Evolutionary conservation across 1,284 basidiomycete genomes (phyloP), one percentile per base, ranked within the genome.

Genomic region (Malassezia pachydermatis): DNA sequence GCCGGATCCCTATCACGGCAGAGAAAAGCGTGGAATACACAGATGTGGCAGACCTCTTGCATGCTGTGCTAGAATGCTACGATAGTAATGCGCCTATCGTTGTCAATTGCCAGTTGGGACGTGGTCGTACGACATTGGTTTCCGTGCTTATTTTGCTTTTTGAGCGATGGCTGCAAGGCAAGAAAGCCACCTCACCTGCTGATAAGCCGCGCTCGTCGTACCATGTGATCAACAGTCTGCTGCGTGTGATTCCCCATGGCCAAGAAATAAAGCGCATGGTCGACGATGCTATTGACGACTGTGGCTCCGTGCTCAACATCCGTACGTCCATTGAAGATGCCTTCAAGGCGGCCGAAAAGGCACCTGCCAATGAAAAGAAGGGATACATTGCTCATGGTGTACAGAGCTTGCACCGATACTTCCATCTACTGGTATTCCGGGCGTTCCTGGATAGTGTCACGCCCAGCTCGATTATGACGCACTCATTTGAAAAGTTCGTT

Each of bases 101-200:
- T 20, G 80, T 98, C 44, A 99, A 98, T 69, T 94, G 90, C 66
- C 94, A 99, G 73, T 80, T 99, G 3, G 92, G 92, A 3, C 77
- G 88, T 27, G 92, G 92, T n/a, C 78, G 94, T 60, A 89, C 86
- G 55, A 94, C 90, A 0, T 76, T 90, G 55, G 83, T 88, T 14
- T 84, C 89, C 5, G 85, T 90, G 40, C 81, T 95, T 47, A 76
- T 96, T 36, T 75, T 88, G 22, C 77, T 99, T 34, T 41, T 51
- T 14, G 38, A 45, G 36, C 49, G 43, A 30, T 51, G 49, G 49
- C 35, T 51, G 9, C 19, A 13, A 13, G 23, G 14, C 13, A 16
- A 28, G 39, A 19, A 27, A 11, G 25, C 24, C 6, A 16, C 13
- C 6, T 16, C 33, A 17, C 40, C 28, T 14, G 29, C 34, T 5